Evolutionary conservation across 2,329 filamentous ascomycete genomes (phyloP), one percentile per base, ranked within the genome.

Genomic region (Coccinonectria pachysandricola): DNA sequence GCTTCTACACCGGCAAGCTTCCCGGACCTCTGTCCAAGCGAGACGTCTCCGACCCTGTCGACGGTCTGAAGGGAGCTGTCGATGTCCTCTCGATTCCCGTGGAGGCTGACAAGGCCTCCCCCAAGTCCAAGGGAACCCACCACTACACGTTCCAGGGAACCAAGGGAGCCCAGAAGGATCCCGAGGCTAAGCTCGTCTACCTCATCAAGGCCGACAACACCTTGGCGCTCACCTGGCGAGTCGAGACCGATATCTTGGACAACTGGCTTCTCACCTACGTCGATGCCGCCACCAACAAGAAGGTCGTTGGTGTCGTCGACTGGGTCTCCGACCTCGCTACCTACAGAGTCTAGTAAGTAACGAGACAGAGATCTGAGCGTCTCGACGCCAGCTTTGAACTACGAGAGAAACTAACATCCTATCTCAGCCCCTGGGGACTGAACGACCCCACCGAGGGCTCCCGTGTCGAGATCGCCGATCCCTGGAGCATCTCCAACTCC

Each of bases 201-300:
- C 56, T 72, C 21, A 54, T 62, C 39, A 65, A 62, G 32, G 43
- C 53, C 1, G 59, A 68, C 20, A 59, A 59, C 23, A 50, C 42
- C 2, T 53, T 75, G 4, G 57, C 56, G 6, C 53, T 74, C 12
- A 55, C 65, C 0, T 75, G 70, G 71, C 56, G 69, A 42, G 54
- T 75, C 8, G 69, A 75, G 57, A 75, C 69, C 3, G 68, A 75
- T 30, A 48, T 71, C 20, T 32, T 56, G 7, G 59, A 64, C 33
- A 68, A 73, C 50, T 75, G 68, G 68, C 58, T 75, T n/a, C 48
- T 71, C 21, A 65, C 65, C 2, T 75, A 75, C 39, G 60, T 74
- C 16, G 64, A 74, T 26, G 65, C 67, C 4, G 45, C 49, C 4
- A 56, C 55, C 26, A 60, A 58, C 16, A 54, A 59, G 12, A 48